phyloP scores from a whole-genome alignment of 2,329 filamentous ascomycete species.

The Neoarthrinium moseri region DNA sequence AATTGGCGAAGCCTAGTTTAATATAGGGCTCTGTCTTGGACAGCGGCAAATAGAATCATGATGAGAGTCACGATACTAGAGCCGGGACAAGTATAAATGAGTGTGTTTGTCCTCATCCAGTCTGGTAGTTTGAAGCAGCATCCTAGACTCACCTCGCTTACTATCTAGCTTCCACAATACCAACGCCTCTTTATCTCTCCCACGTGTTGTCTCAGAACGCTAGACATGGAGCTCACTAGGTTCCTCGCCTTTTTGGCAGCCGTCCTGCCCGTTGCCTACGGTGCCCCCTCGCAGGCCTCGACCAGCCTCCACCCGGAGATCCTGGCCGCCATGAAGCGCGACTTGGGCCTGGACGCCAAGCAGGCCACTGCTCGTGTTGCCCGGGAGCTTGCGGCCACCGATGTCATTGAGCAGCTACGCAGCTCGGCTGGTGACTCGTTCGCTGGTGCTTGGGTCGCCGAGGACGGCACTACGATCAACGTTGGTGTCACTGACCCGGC shows the following conservation, averaged over 20 bases:
- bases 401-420: slow-evolving; percentile 34
- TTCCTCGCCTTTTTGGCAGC: slow-evolving; percentile 36
- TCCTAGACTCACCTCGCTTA: slow-evolving; percentile 20
- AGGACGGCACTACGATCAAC: slow-evolving; percentile 31
- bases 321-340: slow-evolving; percentile 41
- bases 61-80: slow-evolving; percentile 15
- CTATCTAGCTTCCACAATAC: slow-evolving; percentile 22
- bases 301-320: slow-evolving; percentile 37
- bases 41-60: slow-evolving; percentile 18
- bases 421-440: slow-evolving; percentile 31
- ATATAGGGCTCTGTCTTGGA: slow-evolving; percentile 14
- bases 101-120: slow-evolving; percentile 15
- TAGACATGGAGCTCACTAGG: slow-evolving; percentile 35
- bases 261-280: slow-evolving; percentile 37
- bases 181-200: slow-evolving; percentile 18
- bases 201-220: slow-evolving; percentile 21
- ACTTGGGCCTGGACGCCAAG: slow-evolving; percentile 36
- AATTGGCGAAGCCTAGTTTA: slow-evolving; percentile 12
- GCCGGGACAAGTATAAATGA: slow-evolving; percentile 21
- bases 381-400: slow-evolving; percentile 32
- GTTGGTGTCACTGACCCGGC: slow-evolving; percentile 36
- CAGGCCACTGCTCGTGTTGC: slow-evolving; percentile 36
- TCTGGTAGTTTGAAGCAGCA: slow-evolving; percentile 19
- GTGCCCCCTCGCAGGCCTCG: slow-evolving; percentile 33
- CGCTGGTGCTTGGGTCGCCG: slow-evolving; percentile 36